phyloP scores from a whole-genome alignment of 768 basidiomycete genomes.

The Lactarius indigo region DNA sequence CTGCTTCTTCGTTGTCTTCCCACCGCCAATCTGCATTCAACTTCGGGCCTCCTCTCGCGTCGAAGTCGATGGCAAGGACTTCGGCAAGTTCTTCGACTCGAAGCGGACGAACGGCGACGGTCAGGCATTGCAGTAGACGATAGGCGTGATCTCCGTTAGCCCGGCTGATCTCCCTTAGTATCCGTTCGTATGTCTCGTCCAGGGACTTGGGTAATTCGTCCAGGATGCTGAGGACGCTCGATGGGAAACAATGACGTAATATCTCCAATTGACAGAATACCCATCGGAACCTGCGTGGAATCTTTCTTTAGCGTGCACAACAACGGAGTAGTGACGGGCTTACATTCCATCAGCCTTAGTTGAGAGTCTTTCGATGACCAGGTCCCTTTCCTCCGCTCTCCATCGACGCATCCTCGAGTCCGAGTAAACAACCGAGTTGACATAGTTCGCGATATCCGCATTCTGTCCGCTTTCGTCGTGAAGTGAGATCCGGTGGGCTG shows the following conservation, averaged over 20 bases:
- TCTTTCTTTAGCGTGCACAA: no score
- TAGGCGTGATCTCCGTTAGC: neutral
- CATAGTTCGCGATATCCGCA: neutral
- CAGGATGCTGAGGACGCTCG: neutral
- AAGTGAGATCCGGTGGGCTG: neutral
- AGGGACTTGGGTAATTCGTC: neutral
- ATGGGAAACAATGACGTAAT: neutral
- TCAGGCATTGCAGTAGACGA: neutral
- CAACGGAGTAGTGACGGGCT: neutral
- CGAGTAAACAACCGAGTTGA: neutral
- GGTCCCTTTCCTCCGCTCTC: neutral
- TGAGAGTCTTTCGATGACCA: neutral
- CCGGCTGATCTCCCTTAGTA: neutral
- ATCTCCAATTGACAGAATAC: neutral
- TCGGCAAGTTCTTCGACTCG: slow-evolving; percentile 1
- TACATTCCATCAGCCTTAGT: slow-evolving; percentile 3
- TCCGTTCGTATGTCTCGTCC: neutral
- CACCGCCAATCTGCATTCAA: neutral
- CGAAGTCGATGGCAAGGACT: neutral
- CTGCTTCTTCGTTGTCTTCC: neutral
- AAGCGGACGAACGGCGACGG: neutral
- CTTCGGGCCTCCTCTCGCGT: neutral
- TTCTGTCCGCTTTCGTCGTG: neutral
- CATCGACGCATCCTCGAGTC: neutral
- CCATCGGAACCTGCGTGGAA: neutral